Percentiles rank a stretch among this genome's conserved stretches.
Evolutionary conservation across 2,329 filamentous ascomycete genomes (phyloP).

Genomic region (Hymenoscyphus fructigenus): DNA sequence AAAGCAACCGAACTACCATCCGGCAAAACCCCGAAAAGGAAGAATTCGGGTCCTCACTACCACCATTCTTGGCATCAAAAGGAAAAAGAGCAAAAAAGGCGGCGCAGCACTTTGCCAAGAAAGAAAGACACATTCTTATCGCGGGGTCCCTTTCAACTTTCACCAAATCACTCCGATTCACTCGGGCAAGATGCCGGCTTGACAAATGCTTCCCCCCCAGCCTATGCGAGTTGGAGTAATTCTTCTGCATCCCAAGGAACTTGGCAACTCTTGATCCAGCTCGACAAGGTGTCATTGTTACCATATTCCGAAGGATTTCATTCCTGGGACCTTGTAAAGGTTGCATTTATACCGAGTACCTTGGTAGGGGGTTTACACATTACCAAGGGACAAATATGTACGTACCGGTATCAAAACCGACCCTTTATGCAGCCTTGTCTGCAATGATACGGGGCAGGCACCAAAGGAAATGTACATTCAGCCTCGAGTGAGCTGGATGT

Average conservation of each 20-base stretch:
- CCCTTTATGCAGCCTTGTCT: neutral
- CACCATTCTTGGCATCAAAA: conserved; percentile 6
- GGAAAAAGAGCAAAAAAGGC: neutral
- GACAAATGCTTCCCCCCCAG: neutral
- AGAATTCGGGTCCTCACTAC: conserved; percentile 1
- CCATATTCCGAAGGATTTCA: neutral
- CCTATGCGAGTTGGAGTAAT: neutral
- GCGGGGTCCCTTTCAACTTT: neutral
- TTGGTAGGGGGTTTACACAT: neutral
- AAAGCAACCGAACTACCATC: neutral
- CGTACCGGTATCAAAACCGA: neutral
- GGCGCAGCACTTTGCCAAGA: conserved; percentile 1
- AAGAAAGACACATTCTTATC: neutral
- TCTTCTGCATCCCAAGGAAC: neutral
- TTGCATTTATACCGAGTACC: neutral
- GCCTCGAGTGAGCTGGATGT: neutral
- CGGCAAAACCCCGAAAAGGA: neutral
- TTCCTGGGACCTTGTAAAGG: neutral
- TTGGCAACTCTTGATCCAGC: conserved; percentile 5
- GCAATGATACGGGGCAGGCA: neutral
- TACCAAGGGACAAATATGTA: neutral
- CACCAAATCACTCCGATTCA: conserved; percentile 1
- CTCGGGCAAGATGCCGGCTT: neutral
- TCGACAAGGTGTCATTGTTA: neutral
- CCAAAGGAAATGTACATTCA: neutral